Evolutionary conservation across 768 basidiomycete genomes (phyloP).

Genomic region (Cystobasidium tubakii): DNA sequence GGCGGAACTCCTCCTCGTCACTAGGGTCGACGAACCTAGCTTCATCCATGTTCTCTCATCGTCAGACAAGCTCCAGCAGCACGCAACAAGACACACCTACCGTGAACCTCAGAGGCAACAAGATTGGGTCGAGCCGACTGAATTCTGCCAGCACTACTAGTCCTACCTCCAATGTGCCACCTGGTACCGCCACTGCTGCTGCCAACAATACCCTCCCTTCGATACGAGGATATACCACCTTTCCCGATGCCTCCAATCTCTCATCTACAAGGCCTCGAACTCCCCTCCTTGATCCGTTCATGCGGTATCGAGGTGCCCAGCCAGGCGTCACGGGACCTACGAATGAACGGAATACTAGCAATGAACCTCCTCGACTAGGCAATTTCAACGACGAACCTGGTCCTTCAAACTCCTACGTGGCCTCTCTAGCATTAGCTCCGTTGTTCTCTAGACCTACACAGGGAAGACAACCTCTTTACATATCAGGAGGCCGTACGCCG

Average conservation of each 20-base stretch:
- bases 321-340: neutral
- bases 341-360: neutral
- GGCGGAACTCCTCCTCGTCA: constrained; percentile 28
- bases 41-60: constrained; percentile 9
- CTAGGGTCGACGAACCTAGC: neutral
- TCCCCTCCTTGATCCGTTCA: constrained; percentile 32
- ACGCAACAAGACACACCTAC: constrained; percentile 9
- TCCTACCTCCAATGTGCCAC: neutral
- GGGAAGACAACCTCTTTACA: constrained; percentile 1
- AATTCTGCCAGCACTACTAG: neutral
- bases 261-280: constrained; percentile 5
- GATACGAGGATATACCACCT: constrained; percentile 22
- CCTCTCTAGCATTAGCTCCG: constrained; percentile 16
- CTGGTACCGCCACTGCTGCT: neutral
- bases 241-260: neutral
- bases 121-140: neutral
- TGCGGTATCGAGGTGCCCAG: neutral
- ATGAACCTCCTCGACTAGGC: constrained; percentile 10
- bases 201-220: constrained; percentile 5
- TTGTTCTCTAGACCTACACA: constrained; percentile 1
- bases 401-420: constrained; percentile 25
- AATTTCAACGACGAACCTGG: neutral
- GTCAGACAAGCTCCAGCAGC: constrained; percentile 12
- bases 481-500: neutral
- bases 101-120: neutral